Evolutionary conservation across 2,329 filamentous ascomycete species (phyloP).

Genomic region (Colletotrichum somersetense): DNA sequence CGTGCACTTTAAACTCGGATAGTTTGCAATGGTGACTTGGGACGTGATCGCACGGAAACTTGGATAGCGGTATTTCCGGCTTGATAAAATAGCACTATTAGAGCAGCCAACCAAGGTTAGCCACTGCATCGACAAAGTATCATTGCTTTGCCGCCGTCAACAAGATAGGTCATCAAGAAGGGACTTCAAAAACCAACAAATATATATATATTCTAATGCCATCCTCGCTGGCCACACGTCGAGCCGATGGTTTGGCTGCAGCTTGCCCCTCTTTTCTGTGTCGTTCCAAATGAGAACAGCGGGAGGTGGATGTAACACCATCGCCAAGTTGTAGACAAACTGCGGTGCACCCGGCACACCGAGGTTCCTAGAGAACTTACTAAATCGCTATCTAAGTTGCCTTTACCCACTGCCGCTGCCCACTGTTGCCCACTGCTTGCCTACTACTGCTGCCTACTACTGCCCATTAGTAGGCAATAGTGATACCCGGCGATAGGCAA

Average conservation of each 20-base stretch:
- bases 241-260: neutral
- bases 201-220: neutral
- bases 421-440: too few relatives aligned
- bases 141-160: neutral
- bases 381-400: too few relatives aligned
- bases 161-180: conserved; percentile 8
- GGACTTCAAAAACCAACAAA: neutral
- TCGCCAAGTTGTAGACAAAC: neutral
- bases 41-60: too few relatives aligned
- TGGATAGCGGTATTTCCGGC: neutral
- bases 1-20: neutral
- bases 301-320: conserved; percentile 1
- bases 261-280: too few relatives aligned
- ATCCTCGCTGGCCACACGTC: conserved; percentile 10
- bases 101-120: neutral
- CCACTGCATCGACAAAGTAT: neutral
- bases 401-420: too few relatives aligned
- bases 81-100: conserved; percentile 1
- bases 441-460: too few relatives aligned
- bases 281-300: neutral
- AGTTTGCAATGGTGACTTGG: neutral
- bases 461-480: too few relatives aligned
- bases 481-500: too few relatives aligned
- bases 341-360: neutral
- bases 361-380: conserved; percentile 8